phyloP scores from a whole-genome alignment of 176 grass and related monocot genomes.

The Triticum monococcum region DNA sequence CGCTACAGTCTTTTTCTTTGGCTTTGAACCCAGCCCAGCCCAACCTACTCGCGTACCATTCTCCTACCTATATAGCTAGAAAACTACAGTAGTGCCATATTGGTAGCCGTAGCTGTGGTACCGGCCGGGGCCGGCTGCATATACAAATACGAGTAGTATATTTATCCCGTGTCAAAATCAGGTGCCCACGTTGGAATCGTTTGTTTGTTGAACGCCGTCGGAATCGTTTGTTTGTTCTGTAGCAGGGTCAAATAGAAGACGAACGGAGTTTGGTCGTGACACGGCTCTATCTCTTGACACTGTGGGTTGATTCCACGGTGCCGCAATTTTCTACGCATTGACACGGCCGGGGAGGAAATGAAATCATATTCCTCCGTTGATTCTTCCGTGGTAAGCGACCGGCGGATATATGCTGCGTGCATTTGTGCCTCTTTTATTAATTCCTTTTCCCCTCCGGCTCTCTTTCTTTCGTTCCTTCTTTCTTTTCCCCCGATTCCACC shows the following conservation, averaged over 20 bases:
- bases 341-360: not conserved
- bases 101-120: not conserved
- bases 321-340: conserved; percentile 22
- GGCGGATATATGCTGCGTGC: not conserved
- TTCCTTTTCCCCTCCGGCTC: not conserved
- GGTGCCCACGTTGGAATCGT: conserved; percentile 4
- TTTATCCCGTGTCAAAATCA: not conserved
- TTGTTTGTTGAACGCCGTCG: not conserved
- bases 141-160: too few relatives aligned
- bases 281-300: not conserved
- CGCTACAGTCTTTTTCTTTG: conserved; percentile 11
- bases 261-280: not conserved
- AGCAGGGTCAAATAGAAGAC: not conserved
- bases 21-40: not conserved
- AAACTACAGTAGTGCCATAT: not conserved
- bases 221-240: not conserved
- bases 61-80: not conserved
- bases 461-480: too few relatives aligned
- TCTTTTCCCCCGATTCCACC: not conserved
- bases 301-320: not conserved
- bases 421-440: not conserved
- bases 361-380: not conserved
- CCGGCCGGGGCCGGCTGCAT: not conserved
- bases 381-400: not conserved
- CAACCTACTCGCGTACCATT: not conserved